Evolutionary conservation across 495 filamentous ascomycete genomes (phyloP).

Genomic region (Cenococcum geophilum): DNA sequence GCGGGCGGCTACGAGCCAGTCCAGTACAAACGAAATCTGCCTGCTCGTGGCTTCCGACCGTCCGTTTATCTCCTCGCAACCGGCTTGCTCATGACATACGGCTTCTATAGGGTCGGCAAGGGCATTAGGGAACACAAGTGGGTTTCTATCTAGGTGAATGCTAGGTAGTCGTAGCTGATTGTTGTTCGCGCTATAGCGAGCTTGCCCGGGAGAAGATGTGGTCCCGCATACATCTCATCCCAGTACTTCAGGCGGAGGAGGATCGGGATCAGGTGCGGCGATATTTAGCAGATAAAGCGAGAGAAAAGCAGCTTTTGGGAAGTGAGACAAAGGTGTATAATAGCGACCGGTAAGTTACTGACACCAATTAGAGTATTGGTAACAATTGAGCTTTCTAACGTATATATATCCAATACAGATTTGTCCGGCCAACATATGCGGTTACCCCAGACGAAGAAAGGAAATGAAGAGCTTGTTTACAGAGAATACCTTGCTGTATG

Average conservation of each 20-base stretch:
- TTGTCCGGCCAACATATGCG: conserved; percentile 65
- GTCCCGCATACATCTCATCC: conserved; percentile 86
- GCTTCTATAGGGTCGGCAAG: conserved; percentile 73
- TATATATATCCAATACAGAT: conserved; percentile 41
- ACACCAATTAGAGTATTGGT: neutral
- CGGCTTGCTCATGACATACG: conserved; percentile 73
- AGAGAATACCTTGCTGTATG: conserved; percentile 8
- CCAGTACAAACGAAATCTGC: conserved; percentile 97
- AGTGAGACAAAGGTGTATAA: conserved; percentile 76
- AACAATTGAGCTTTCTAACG: neutral
- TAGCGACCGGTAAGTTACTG: conserved; percentile 65
- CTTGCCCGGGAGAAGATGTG: conserved; percentile 96
- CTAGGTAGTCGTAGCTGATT: conserved; percentile 1
- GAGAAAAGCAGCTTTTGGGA: conserved; percentile 85
- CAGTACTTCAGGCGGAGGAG: conserved; percentile 88
- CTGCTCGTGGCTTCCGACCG: conserved; percentile 84
- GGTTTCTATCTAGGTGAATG: conserved; percentile 30
- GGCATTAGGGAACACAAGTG: conserved; percentile 86
- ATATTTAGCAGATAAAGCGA: conserved; percentile 73
- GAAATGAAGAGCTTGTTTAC: conserved; percentile 41
- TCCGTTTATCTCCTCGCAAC: conserved; percentile 65
- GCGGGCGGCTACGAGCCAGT: conserved; percentile 87
- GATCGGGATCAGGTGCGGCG: conserved; percentile 89
- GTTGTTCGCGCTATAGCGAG: conserved; percentile 53
- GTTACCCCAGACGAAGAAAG: conserved; percentile 50